Evolutionary conservation across 257 asterid genomes (phyloP), one percentile per base, ranked within the genome.

Genomic region (Galeopsis tetrahit): DNA sequence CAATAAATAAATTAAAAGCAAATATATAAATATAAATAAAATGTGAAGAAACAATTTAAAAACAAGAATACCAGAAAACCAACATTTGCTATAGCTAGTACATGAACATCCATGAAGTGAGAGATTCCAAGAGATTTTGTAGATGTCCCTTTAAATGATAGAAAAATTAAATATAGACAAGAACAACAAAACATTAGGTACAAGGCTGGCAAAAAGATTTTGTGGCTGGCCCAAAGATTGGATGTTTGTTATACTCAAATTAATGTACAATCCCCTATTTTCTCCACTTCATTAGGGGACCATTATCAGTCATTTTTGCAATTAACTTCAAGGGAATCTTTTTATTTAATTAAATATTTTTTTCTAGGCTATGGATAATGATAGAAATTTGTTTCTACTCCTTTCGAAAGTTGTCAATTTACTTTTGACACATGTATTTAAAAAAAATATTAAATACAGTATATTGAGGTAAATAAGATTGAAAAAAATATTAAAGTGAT

Each of bases 151-250:
- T 28, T 75, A 67, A 82, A 68, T 82, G 40, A 63, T 68, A 21
- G 64, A 62, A 71, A 63, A 71, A 63, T 78, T 75, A 56, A 79
- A 79, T 53, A 62, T 28, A 14, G 79, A 79, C 75, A 72, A 73
- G 73, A 76, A 69, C 78, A 78, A 82, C 46, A 63, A 64, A 66
- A 51, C 77, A 71, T 68, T 63, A 65, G 52, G 77, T 63, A 57
- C 77, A 72, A 71, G 73, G 79, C 83, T 75, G 83, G 79, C 79
- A 72, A 72, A 65, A 76, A 72, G 79, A 82, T 78, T 72, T 72
- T 72, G 79, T 71, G 55, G 72, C 66, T 79, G 83, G 83, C 79
- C 83, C 79, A 51, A 73, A 82, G 72, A 71, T 78, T 72, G 71
- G 63, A 4, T 69, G 72, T 81, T 17, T 9, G 48, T 39, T 64